phyloP scores from a whole-genome alignment of 345 rosid species.

The Balakata baccata region DNA sequence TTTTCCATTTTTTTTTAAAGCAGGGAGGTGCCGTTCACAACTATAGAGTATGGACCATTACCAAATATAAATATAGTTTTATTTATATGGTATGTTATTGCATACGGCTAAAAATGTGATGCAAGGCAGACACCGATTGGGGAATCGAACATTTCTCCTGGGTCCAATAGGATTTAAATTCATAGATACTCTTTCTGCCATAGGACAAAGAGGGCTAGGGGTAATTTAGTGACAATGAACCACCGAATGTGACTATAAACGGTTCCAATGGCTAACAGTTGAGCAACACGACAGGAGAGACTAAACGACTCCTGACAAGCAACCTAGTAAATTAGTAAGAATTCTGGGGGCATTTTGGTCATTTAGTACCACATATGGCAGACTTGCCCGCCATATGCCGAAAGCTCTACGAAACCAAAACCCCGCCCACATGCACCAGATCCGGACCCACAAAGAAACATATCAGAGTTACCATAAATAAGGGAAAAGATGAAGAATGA shows the following conservation, averaged over 20 bases:
- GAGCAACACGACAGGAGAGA: not conserved
- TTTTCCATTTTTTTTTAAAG: not conserved
- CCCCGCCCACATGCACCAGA: not conserved
- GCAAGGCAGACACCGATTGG: not conserved
- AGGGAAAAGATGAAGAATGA: not conserved
- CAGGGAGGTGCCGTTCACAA: not conserved
- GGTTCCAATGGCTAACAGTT: not conserved
- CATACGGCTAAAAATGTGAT: not conserved
- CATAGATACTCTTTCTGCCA: not conserved
- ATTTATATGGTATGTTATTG: not conserved
- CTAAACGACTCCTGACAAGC: not conserved
- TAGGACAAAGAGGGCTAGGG: not conserved
- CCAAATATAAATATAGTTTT: not conserved
- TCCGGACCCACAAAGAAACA: conserved; percentile 3
- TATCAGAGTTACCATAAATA: too few relatives aligned
- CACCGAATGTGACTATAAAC: conserved; percentile 12
- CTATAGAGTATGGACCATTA: not conserved
- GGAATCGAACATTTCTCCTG: not conserved
- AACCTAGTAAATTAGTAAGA: not conserved
- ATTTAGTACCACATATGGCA: not conserved
- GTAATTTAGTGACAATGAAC: not conserved
- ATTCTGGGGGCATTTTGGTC: conserved; percentile 11
- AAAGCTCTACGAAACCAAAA: not conserved
- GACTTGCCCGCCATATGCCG: not conserved
- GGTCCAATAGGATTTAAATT: not conserved